Evolutionary conservation across 495 filamentous ascomycete species (phyloP).

Genomic region (Clavariopsis aquatica): DNA sequence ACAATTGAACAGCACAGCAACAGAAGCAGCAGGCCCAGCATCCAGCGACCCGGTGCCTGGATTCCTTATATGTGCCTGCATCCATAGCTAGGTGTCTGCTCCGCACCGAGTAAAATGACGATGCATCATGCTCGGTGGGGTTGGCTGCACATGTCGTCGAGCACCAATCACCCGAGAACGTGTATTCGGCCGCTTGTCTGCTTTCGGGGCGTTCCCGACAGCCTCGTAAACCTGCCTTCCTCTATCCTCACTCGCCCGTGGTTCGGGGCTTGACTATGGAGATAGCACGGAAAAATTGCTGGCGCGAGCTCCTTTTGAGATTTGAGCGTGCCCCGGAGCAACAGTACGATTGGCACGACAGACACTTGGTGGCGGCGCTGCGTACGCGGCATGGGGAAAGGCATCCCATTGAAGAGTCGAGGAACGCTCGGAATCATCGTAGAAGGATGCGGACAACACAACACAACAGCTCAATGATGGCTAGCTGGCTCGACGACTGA

Average conservation of each 20-base stretch:
- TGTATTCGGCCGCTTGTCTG: constrained; percentile 4
- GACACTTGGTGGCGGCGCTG: no score
- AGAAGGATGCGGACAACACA: no score
- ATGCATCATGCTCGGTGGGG: not conserved
- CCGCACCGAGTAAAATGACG: not conserved
- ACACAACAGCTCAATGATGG: no score
- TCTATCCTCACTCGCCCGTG: not conserved
- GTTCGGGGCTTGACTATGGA: not conserved
- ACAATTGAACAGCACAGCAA: not conserved
- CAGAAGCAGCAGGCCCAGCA: not conserved
- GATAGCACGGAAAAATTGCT: not conserved
- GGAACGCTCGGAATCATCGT: not conserved
- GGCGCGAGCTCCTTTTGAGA: no score
- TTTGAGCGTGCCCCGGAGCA: not conserved
- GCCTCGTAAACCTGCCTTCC: not conserved
- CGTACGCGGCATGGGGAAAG: not conserved
- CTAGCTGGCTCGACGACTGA: no score
- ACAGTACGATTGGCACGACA: not conserved
- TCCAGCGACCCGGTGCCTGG: not conserved
- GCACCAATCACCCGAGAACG: constrained; percentile 11
- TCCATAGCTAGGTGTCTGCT: not conserved
- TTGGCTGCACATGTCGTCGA: not conserved
- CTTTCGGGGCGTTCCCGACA: not conserved
- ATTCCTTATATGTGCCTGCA: not conserved
- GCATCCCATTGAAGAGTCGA: not conserved